A percentile compares a stretch with the other conserved stretches of the same genome.
Conservation (phyloP, 106 monocot species). For the Allium fistulosum region DNA sequence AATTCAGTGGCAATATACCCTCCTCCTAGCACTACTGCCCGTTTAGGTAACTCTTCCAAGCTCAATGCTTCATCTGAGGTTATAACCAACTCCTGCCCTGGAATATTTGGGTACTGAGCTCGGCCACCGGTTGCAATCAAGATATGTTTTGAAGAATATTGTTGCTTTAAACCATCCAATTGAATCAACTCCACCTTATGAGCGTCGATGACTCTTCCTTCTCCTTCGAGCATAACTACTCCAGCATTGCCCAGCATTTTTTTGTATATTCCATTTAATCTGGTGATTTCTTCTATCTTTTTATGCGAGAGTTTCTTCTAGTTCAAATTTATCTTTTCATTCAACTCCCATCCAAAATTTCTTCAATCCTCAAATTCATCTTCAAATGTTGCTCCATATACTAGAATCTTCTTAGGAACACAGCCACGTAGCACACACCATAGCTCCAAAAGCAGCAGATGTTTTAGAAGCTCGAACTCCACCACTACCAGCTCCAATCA, state of each 20-base stretch:
- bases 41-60: conserved; percentile 92
- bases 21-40: conserved; percentile 84
- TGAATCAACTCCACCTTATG: conserved; percentile 66
- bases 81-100: conserved; percentile 92
- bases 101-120: conserved; percentile 68
- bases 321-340: conserved; percentile 65
- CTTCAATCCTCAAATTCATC: conserved; percentile 97
- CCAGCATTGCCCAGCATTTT: conserved; percentile 70
- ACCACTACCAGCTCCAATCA: conserved; percentile 96
- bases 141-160: conserved; percentile 80
- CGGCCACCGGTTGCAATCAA: conserved; percentile 95
- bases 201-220: conserved; percentile 77
- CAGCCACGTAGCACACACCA: conserved; percentile 99
- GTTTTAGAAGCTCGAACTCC: conserved; percentile 88
- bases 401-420: conserved; percentile 98
- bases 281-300: conserved; percentile 73
- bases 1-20: conserved; percentile 99
- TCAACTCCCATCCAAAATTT: conserved; percentile 88
- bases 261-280: conserved; percentile 96
- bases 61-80: conserved; percentile 99
- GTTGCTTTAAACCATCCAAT: conserved; percentile 61
- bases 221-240: conserved; percentile 89
- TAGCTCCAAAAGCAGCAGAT: conserved; percentile 59
- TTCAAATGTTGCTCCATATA: conserved; percentile 73
- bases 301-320: conserved; percentile 96